Base-by-base conservation (phyloP, 2,329 filamentous ascomycete species). In the Aureobasidium sp. region DNA sequence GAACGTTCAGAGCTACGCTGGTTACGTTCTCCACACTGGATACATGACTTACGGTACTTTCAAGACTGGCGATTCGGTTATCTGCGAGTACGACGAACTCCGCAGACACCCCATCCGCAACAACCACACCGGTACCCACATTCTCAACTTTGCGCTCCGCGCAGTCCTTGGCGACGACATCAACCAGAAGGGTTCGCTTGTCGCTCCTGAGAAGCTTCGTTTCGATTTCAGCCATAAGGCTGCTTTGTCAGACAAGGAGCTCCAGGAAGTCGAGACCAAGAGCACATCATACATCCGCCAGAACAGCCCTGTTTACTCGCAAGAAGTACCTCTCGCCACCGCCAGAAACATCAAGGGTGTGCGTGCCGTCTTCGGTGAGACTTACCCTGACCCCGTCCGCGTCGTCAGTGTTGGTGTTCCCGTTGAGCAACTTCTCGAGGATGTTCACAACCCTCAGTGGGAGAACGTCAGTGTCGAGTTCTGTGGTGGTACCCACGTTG, bases 141-240 rank as follows among this genome's bases (percentile, higher is more conserved):
- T 99, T 62, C 87, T 99, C 68, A 99, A 99, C 78, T 95, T 96
- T 73, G 89, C 92, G 2, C 80, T 99, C 59, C 83, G 91, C 64
- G 90, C 97, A 76, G 88, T 97, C 9, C 83, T 99, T 1, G 94
- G 94, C 21, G 89, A 96, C 61, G 90, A 94, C 36, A 79, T 99
- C 62, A 88, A 97, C 74, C 94, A 99, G 73, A 96, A 94, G 77
- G 94, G 94, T 25, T 99, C 94, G 5, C 82, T 97, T 3, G 94
- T 99, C 57, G 91, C 96, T 61, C 85, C 90, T 48, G 92, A 97
- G 72, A 99, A 99, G 80, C 81, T 99, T 55, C 89, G 94, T n/a
- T 99, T 97, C 71, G 94, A 99, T 75, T 97, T 99, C 76, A 96
- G 91, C 32, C 90, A 97, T 81, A 97, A 97, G 78, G 77, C 86